phyloP scores from a whole-genome alignment of 1,139 yeast species.

The Suhomyces bolitotheri region DNA sequence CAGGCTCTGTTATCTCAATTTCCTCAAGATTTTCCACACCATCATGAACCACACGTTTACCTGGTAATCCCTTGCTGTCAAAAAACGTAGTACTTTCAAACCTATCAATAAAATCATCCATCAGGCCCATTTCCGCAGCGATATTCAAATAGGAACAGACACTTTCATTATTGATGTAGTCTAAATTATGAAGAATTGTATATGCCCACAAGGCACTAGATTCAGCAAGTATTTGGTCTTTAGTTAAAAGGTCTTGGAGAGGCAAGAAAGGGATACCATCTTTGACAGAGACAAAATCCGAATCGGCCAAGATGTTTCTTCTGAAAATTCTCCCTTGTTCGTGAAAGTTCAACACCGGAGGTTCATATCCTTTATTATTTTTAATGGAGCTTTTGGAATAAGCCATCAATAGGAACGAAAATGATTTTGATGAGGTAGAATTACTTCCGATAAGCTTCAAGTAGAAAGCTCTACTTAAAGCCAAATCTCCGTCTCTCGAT shows the following conservation, averaged over 20 bases:
- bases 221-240: slow-evolving; percentile 61
- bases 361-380: slow-evolving; percentile 16
- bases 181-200: slow-evolving; percentile 42
- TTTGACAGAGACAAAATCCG: slow-evolving; percentile 24
- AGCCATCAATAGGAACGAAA: slow-evolving; percentile 56
- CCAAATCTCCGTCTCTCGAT: slow-evolving; percentile 76
- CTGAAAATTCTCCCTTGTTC: slow-evolving; percentile 51
- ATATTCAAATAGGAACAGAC: slow-evolving; percentile 56
- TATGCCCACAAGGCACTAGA: slow-evolving; percentile 76
- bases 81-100: slow-evolving; percentile 51
- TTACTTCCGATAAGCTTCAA: slow-evolving; percentile 49
- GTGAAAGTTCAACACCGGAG: slow-evolving; percentile 43
- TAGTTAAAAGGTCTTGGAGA: slow-evolving; percentile 37
- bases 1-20: slow-evolving; percentile 8
- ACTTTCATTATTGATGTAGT: slow-evolving; percentile 41
- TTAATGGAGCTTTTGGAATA: slow-evolving; percentile 45
- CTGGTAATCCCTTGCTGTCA: slow-evolving; percentile 29
- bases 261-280: slow-evolving; percentile 71
- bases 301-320: slow-evolving; percentile 40
- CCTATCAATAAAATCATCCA: slow-evolving; percentile 52
- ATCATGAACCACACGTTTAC: slow-evolving; percentile 18
- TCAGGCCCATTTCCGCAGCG: slow-evolving; percentile 47
- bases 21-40: slow-evolving; percentile 22
- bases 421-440: slow-evolving; percentile 42
- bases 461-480: slow-evolving; percentile 72